Percentiles rank a stretch among this genome's conserved stretches.
These are phyloP conservation scores for Clohesyomyces aquaticus DNA, from an alignment of 495 filamentous ascomycete genomes.

Conservation along the genomic window DNA sequence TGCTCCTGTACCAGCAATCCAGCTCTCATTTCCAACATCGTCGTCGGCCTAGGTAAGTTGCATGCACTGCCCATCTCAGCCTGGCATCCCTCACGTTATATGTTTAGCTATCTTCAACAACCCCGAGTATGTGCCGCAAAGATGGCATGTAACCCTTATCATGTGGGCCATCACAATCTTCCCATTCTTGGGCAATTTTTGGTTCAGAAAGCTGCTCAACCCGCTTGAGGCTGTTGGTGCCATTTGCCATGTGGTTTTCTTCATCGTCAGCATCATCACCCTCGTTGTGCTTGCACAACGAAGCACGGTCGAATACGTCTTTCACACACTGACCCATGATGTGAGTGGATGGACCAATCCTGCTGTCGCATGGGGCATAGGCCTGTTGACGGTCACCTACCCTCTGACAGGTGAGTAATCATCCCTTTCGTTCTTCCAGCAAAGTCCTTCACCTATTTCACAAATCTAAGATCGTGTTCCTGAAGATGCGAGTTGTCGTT, in stretches of 20 bases:
- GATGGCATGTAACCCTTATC: slow-evolving; percentile 38
- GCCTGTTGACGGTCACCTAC: slow-evolving; percentile 28
- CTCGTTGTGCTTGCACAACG: slow-evolving; percentile 25
- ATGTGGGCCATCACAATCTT: slow-evolving; percentile 37
- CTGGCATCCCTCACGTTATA: background rate
- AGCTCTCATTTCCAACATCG: slow-evolving; percentile 32
- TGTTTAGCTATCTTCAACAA: slow-evolving; percentile 28
- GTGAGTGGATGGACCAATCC: slow-evolving; percentile 36
- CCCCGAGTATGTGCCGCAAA: slow-evolving; percentile 27
- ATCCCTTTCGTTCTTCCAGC: background rate
- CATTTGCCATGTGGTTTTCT: slow-evolving; percentile 37
- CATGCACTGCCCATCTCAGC: background rate
- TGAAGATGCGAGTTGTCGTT: too few relatives aligned
- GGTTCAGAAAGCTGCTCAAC: slow-evolving; percentile 35
- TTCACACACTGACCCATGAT: slow-evolving; percentile 27
- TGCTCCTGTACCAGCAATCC: slow-evolving; percentile 33
- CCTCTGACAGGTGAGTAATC: slow-evolving; percentile 29
- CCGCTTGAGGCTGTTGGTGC: slow-evolving; percentile 35
- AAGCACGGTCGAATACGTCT: slow-evolving; percentile 34
- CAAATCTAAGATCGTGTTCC: background rate
- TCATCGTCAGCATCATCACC: slow-evolving; percentile 36
- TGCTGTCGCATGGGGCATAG: slow-evolving; percentile 31
- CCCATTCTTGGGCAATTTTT: slow-evolving; percentile 33
- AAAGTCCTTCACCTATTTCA: background rate
- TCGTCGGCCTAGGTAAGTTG: slow-evolving; percentile 26